A percentile compares a stretch with the other conserved stretches of the same genome.
Evolutionary conservation across 2,329 filamentous ascomycete genomes (phyloP).

Genomic region (Arthrobotrys sinensis): DNA sequence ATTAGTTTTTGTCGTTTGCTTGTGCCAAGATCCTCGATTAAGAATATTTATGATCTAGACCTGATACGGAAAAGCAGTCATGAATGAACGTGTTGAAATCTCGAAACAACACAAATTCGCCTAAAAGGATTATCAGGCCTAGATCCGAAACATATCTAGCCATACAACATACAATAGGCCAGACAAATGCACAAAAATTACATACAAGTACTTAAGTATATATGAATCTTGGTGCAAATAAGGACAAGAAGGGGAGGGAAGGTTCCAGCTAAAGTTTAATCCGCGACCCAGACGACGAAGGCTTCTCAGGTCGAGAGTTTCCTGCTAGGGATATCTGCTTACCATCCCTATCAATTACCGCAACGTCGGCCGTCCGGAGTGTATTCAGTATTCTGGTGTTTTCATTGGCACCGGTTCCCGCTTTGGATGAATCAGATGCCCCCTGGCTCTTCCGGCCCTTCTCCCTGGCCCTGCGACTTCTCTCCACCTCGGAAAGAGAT

Average conservation of each 20-base stretch:
- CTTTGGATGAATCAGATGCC: not conserved
- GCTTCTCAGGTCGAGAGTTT: not conserved
- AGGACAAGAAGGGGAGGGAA: no score
- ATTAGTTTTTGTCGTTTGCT: conserved; percentile 6
- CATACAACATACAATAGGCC: no score
- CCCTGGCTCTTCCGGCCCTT: not conserved
- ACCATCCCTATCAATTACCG: conserved; percentile 33
- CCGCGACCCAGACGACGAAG: conserved; percentile 4
- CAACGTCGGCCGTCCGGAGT: conserved; percentile 37
- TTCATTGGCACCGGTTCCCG: not conserved
- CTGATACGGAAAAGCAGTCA: conserved; percentile 17
- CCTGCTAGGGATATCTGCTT: conserved; percentile 15
- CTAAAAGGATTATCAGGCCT: not conserved
- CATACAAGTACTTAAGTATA: no score
- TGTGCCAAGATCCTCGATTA: conserved; percentile 2
- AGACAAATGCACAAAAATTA: no score
- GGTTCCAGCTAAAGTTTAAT: conserved; percentile 30
- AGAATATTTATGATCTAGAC: not conserved
- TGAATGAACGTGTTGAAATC: not conserved
- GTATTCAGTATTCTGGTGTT: conserved; percentile 14
- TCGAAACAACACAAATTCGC: not conserved
- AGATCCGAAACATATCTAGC: no score
- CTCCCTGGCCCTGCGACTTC: not conserved
- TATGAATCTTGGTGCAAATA: no score
- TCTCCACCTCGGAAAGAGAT: conserved; percentile 32